phyloP scores from a whole-genome alignment of 257 asterid genomes.

The Rehmannia glutinosa region DNA sequence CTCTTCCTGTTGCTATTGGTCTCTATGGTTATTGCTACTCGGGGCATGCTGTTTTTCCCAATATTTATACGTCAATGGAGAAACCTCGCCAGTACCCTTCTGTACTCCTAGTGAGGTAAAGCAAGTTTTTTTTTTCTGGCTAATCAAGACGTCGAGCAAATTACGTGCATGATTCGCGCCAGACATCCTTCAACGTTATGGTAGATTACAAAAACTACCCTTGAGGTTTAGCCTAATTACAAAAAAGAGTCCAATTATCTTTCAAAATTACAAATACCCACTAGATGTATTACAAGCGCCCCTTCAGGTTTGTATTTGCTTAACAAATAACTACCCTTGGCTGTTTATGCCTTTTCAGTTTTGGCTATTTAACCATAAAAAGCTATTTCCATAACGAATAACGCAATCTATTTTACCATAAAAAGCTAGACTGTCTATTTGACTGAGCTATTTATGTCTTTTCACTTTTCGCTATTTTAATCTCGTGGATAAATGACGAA shows the following conservation, averaged over 20 bases:
- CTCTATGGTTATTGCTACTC: constrained; percentile 94
- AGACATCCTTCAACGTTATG: too few species aligned
- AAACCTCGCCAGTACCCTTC: constrained; percentile 72
- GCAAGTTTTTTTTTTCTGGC: background rate
- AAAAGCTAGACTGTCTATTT: background rate
- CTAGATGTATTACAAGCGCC: too few species aligned
- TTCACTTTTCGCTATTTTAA: background rate
- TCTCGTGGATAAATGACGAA: background rate
- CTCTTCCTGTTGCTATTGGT: constrained; percentile 94
- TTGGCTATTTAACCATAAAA: too few species aligned
- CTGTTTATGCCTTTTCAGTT: too few species aligned
- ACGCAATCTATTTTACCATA: background rate
- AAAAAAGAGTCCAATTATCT: background rate
- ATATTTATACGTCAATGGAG: constrained; percentile 83
- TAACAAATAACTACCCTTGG: too few species aligned
- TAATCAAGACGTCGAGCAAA: too few species aligned
- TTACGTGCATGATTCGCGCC: too few species aligned
- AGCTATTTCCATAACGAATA: too few species aligned
- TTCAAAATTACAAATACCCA: background rate
- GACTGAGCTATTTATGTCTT: background rate
- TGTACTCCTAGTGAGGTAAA: constrained; percentile 73
- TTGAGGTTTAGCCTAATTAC: background rate
- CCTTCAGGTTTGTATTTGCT: background rate
- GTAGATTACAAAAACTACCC: background rate
- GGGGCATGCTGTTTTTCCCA: constrained; percentile 95